These are phyloP conservation scores for Boletus chippewaensis DNA, from an alignment of 1,284 basidiomycete genomes.

Conservation along the genomic window DNA sequence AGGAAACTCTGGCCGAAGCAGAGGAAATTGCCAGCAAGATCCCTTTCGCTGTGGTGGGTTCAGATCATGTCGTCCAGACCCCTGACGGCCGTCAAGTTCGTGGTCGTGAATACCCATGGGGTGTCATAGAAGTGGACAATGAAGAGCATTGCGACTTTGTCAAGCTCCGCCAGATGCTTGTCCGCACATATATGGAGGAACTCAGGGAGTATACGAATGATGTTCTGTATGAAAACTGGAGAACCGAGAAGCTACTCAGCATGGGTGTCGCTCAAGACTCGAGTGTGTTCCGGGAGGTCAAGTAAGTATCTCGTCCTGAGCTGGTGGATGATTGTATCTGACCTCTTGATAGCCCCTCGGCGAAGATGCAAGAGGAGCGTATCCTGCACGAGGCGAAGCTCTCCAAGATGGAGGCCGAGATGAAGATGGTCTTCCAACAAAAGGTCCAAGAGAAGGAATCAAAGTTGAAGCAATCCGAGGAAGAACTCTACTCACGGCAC, in stretches of 20 bases:
- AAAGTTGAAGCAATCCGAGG: constrained; percentile 96
- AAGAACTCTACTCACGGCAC: constrained; percentile 95
- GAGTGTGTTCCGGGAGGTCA: constrained; percentile 96
- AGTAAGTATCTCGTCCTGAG: constrained; percentile 52
- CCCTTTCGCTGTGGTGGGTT: constrained; percentile 95
- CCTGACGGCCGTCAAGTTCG: constrained; percentile 86
- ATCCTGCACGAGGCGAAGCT: constrained; percentile 91
- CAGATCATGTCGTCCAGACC: constrained; percentile 73
- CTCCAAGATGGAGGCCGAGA: constrained; percentile 98
- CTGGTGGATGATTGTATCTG: constrained; percentile 7
- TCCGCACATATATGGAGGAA: constrained; percentile 98
- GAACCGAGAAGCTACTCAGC: constrained; percentile 86
- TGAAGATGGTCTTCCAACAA: constrained; percentile 99
- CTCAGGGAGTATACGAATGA: constrained; percentile 92
- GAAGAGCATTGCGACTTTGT: constrained; percentile 98
- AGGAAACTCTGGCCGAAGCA: constrained; percentile 91
- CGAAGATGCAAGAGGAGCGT: constrained; percentile 92
- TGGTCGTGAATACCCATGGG: constrained; percentile 94
- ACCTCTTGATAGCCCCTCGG: constrained; percentile 65
- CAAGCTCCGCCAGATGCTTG: constrained; percentile 96
- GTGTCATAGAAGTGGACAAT: constrained; percentile 96
- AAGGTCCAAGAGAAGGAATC: constrained; percentile 98
- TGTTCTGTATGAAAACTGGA: constrained; percentile 92
- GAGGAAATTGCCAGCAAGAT: constrained; percentile 97
- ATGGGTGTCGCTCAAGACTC: constrained; percentile 97